phyloP scores from a whole-genome alignment of 768 basidiomycete genomes.

The Roridomyces roridus region DNA sequence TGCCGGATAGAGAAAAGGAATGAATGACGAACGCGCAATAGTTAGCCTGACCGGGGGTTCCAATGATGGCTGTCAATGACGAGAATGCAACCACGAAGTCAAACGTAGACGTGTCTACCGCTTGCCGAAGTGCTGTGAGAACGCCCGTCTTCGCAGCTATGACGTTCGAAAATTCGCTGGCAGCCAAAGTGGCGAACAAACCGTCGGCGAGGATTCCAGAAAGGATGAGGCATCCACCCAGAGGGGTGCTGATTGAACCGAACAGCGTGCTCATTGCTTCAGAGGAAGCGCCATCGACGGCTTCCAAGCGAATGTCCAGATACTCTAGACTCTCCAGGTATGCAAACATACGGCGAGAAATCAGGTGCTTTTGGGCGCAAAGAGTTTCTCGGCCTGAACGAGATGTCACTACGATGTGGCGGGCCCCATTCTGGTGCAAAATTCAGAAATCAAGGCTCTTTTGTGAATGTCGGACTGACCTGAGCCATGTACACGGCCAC shows the following conservation, averaged over 20 bases:
- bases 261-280: constrained; percentile 28
- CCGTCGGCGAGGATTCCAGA: no score
- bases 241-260: constrained; percentile 22
- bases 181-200: no score
- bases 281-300: constrained; percentile 35
- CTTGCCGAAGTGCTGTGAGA: no score
- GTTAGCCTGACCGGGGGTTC: no score
- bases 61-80: no score
- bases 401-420: constrained; percentile 42
- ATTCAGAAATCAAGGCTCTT: not conserved
- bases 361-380: constrained; percentile 26
- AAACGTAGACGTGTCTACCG: no score
- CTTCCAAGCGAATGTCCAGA: constrained; percentile 36
- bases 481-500: constrained; percentile 50
- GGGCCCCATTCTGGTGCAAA: constrained; percentile 44
- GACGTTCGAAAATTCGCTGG: no score
- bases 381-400: constrained; percentile 36
- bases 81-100: no score
- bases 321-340: constrained; percentile 35
- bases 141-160: no score
- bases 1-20: no score
- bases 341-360: constrained; percentile 30
- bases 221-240: no score
- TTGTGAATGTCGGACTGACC: constrained; percentile 28
- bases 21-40: no score